Conservation (phyloP, 2,329 filamentous ascomycete genomes). For the Claviceps spartinae region DNA sequence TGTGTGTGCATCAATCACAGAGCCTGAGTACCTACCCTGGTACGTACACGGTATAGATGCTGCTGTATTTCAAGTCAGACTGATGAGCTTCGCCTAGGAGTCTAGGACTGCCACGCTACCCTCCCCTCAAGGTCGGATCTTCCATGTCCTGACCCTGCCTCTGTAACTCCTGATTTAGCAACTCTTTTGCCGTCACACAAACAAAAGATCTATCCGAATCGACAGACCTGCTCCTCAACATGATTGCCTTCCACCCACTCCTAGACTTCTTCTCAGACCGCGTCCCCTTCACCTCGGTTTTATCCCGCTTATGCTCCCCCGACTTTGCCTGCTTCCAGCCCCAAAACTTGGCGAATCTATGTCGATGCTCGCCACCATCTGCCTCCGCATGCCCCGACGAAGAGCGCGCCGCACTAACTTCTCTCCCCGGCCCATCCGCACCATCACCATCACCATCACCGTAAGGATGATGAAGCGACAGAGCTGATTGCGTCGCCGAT, state of each 20-base stretch:
- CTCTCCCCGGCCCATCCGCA: not conserved
- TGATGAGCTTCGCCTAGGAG: not conserved
- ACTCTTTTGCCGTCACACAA: conserved; percentile 7
- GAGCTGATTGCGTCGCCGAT: too few species aligned
- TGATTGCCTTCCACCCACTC: not conserved
- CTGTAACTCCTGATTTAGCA: conserved; percentile 2
- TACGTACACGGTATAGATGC: not conserved
- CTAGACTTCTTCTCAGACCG: not conserved
- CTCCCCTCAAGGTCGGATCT: not conserved
- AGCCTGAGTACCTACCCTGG: not conserved
- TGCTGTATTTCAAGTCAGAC: not conserved
- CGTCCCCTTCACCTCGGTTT: not conserved
- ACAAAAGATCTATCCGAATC: conserved; percentile 10
- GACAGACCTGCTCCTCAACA: conserved; percentile 3
- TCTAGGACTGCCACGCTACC: not conserved
- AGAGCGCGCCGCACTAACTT: not conserved
- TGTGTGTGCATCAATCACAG: not conserved
- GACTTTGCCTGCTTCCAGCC: not conserved
- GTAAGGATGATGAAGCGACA: not conserved
- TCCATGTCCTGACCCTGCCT: not conserved
- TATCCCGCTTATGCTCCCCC: not conserved
- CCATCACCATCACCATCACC: not conserved
- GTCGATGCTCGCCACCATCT: not conserved
- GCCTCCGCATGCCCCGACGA: not conserved
- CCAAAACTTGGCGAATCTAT: not conserved